phyloP scores from a whole-genome alignment of 2,329 filamentous ascomycete genomes.

The Magnaporthiopsis rhizophila region DNA sequence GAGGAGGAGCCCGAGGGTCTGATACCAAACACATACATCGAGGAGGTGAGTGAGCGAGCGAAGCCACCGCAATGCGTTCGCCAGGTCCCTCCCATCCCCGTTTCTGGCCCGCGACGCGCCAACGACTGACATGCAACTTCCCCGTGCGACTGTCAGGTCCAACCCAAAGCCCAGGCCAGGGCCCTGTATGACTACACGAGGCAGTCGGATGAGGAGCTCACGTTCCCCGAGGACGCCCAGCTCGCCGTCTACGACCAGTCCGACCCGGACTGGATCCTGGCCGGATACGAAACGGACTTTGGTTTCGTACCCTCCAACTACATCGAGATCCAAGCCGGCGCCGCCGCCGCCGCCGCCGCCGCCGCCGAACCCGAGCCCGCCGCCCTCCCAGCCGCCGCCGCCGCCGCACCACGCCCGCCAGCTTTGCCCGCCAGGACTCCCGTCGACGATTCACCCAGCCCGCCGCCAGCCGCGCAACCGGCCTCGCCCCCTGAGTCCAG shows the following conservation, averaged over 20 bases:
- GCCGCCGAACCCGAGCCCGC: conserved; percentile 25
- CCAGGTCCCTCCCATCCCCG: not conserved
- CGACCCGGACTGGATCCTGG: conserved; percentile 94
- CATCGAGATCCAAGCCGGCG: conserved; percentile 60
- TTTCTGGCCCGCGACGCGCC: not conserved
- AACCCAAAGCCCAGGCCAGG: conserved; percentile 58
- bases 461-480: conserved; percentile 27
- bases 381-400: conserved; percentile 14
- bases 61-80: not conserved
- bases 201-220: conserved; percentile 96
- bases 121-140: conserved; percentile 8
- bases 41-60: conserved; percentile 57
- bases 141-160: conserved; percentile 33
- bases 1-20: conserved; percentile 87
- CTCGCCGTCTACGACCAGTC: conserved; percentile 82
- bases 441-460: conserved; percentile 27
- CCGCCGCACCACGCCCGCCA: conserved; percentile 26
- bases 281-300: conserved; percentile 75
- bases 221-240: conserved; percentile 80
- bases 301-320: conserved; percentile 96
- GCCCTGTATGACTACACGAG: conserved; percentile 97
- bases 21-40: conserved; percentile 90
- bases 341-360: conserved; percentile 23
- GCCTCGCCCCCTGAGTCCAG: conserved; percentile 20
- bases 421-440: conserved; percentile 35